Percentiles rank a stretch among this genome's conserved stretches.
Conservation (phyloP, 176 grass and related monocot genomes). For the Elymus sibiricus region DNA sequence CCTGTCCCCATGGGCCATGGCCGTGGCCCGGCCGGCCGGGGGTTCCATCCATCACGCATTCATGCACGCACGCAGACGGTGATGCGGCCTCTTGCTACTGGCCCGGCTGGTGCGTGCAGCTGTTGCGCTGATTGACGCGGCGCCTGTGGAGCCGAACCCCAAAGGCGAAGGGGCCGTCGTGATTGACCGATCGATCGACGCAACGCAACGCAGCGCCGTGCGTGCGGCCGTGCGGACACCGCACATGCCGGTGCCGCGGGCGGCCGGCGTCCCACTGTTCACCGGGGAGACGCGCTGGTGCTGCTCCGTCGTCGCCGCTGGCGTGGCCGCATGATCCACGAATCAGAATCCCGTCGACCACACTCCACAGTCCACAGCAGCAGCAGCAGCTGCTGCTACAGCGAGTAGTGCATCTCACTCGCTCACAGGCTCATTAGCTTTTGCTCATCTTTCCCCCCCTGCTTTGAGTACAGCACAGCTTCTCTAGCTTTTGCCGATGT, state of each 20-base stretch:
- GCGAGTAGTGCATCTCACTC: background rate
- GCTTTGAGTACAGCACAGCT: background rate
- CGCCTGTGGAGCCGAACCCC: conserved; percentile 21
- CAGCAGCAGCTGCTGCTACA: background rate
- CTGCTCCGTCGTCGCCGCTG: too few species aligned
- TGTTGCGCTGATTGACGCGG: conserved; percentile 32
- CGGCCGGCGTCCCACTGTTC: conserved; percentile 31
- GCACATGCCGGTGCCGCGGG: conserved; percentile 25
- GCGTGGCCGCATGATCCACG: background rate
- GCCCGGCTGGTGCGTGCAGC: background rate
- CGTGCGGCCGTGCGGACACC: conserved; percentile 27
- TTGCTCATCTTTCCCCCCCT: background rate
- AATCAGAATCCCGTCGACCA: background rate
- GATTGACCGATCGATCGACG: conserved; percentile 5
- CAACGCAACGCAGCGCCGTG: background rate
- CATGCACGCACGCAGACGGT: background rate
- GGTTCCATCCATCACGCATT: conserved; percentile 32
- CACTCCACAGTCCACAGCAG: background rate
- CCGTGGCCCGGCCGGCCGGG: conserved; percentile 27
- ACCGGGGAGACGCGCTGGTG: background rate
- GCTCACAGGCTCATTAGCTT: background rate
- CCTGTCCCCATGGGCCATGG: conserved; percentile 18
- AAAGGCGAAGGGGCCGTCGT: background rate
- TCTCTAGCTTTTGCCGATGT: background rate
- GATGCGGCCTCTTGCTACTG: background rate